These are phyloP conservation scores for Blastocystis sp. DNA, from an alignment of 352 stramenopile genomes.

Conservation along the genomic window DNA sequence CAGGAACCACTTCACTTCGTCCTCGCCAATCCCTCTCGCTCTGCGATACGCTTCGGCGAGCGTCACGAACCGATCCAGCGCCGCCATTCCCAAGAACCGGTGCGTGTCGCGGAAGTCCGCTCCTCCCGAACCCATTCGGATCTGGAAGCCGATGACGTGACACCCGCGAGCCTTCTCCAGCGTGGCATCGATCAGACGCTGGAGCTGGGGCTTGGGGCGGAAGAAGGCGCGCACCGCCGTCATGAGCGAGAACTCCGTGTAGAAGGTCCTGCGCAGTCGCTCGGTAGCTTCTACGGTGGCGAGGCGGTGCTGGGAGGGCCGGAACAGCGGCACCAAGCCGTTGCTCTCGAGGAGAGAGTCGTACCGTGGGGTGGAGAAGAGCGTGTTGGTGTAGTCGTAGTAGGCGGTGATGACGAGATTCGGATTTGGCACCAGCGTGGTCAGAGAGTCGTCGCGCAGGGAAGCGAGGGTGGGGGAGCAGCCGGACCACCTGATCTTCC, in stretches of 20 bases:
- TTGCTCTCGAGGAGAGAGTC: background rate
- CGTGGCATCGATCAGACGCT: background rate
- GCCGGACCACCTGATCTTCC: constrained; percentile 64
- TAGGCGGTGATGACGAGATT: constrained; percentile 66
- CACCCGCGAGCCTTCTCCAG: background rate
- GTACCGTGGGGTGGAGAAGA: constrained; percentile 13
- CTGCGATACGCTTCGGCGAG: constrained; percentile 8
- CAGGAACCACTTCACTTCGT: constrained; percentile 23
- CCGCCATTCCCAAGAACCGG: constrained; percentile 2
- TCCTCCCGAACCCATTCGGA: constrained; percentile 58
- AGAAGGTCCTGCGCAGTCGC: background rate
- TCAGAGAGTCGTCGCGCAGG: background rate
- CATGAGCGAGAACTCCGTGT: constrained; percentile 58
- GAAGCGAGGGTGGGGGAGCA: constrained; percentile 4
- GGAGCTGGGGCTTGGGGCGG: constrained; percentile 3
- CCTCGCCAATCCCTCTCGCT: background rate
- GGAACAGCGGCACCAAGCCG: background rate
- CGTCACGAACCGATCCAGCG: background rate
- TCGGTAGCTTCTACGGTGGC: background rate
- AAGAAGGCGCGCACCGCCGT: constrained; percentile 50
- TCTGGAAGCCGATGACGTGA: constrained; percentile 51
- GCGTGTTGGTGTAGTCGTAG: constrained; percentile 44
- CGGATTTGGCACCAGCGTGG: background rate
- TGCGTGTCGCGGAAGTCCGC: constrained; percentile 39
- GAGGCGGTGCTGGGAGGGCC: background rate